These are phyloP conservation scores for Verticillium dahliae DNA, from an alignment of 2,329 filamentous ascomycete genomes.

Conservation along the genomic window DNA sequence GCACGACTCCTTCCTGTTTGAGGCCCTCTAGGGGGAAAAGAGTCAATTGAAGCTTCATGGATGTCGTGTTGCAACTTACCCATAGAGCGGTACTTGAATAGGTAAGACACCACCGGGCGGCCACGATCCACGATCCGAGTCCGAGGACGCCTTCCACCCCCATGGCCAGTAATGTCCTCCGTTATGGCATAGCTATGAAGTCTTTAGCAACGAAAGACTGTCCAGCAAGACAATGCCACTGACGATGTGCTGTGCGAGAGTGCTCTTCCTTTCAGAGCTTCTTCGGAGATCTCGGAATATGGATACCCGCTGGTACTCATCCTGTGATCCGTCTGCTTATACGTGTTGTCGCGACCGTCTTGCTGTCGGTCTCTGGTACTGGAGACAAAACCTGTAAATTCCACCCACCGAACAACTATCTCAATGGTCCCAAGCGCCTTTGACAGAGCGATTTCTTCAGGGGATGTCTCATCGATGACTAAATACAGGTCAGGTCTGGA, in stretches of 20 bases:
- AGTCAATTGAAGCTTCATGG: not conserved
- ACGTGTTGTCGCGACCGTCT: not conserved
- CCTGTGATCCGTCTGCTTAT: not conserved
- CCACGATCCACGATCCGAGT: constrained; percentile 6
- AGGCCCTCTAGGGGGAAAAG: constrained; percentile 17
- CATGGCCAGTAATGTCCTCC: not conserved
- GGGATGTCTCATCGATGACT: constrained; percentile 15
- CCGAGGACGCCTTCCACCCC: not conserved
- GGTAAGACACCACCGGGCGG: constrained; percentile 18
- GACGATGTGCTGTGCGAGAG: constrained; percentile 26
- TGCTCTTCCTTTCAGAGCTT: constrained; percentile 24
- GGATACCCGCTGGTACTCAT: not conserved
- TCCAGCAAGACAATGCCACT: not conserved
- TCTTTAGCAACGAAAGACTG: not conserved
- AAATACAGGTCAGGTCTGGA: not conserved
- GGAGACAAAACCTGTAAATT: not conserved
- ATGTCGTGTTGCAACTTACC: constrained; percentile 4
- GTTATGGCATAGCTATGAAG: not conserved
- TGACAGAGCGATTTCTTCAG: constrained; percentile 6
- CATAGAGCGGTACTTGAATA: constrained; percentile 24
- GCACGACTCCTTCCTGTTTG: constrained; percentile 22
- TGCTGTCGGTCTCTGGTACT: not conserved
- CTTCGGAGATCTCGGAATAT: constrained; percentile 19
- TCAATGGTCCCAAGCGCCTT: constrained; percentile 19
- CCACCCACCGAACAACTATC: constrained; percentile 12